Evolutionary conservation across 2,329 filamentous ascomycete genomes (phyloP).

Genomic region (Penicillium olsonii): DNA sequence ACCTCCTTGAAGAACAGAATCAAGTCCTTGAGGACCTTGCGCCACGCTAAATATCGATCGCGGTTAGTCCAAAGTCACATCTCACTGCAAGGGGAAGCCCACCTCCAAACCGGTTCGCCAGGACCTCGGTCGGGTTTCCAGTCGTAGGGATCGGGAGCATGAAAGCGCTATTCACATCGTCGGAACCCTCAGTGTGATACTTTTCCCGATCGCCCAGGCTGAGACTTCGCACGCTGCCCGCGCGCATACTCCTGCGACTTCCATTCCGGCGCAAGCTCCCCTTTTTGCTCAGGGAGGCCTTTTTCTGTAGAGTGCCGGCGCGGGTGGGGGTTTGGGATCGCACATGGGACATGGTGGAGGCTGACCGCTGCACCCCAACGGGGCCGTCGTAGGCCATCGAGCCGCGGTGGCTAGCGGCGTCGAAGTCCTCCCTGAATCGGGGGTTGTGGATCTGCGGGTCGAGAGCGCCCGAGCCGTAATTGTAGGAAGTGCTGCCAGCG

Average conservation of each 20-base stretch:
- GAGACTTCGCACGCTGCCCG: slow-evolving; percentile 83
- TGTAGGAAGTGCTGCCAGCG: slow-evolving; percentile 38
- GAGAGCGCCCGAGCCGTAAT: slow-evolving; percentile 35
- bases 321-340: slow-evolving; percentile 47
- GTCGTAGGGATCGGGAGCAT: slow-evolving; percentile 85
- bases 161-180: slow-evolving; percentile 78
- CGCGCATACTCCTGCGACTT: slow-evolving; percentile 78
- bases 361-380: slow-evolving; percentile 38
- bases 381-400: slow-evolving; percentile 36
- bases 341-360: slow-evolving; percentile 45
- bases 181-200: slow-evolving; percentile 50
- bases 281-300: slow-evolving; percentile 71
- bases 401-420: slow-evolving; percentile 36
- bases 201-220: slow-evolving; percentile 65
- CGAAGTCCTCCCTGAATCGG: slow-evolving; percentile 44
- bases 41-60: slow-evolving; percentile 69
- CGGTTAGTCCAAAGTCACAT: slow-evolving; percentile 3
- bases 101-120: slow-evolving; percentile 89
- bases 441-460: slow-evolving; percentile 36
- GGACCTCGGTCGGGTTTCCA: slow-evolving; percentile 81
- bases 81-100: not conserved
- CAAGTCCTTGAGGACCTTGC: slow-evolving; percentile 90
- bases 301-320: slow-evolving; percentile 85
- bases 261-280: slow-evolving; percentile 75
- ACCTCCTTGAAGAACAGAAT: slow-evolving; percentile 94